Conservation (phyloP, 352 stramenopile genomes). For the Phytophthora pini region DNA sequence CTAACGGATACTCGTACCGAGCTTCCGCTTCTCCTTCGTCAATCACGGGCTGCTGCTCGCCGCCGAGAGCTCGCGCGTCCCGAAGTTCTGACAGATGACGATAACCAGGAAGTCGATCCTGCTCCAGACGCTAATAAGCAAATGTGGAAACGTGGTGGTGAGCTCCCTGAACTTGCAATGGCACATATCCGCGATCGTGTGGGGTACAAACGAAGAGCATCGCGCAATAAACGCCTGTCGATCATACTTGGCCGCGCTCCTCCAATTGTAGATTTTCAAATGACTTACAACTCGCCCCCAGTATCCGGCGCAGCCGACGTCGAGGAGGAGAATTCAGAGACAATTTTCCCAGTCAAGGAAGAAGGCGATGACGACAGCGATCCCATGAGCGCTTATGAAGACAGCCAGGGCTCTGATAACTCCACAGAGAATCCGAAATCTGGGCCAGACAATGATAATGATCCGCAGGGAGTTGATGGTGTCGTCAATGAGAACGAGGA, state of each 20-base stretch:
- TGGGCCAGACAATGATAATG: background rate
- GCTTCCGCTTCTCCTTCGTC: slow-evolving; percentile 23
- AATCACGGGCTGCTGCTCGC: slow-evolving; percentile 14
- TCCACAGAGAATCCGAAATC: slow-evolving; percentile 5
- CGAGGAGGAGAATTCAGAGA: background rate
- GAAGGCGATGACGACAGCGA: slow-evolving; percentile 10
- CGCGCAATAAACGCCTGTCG: slow-evolving; percentile 29
- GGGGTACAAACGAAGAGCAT: slow-evolving; percentile 12
- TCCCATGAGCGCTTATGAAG: slow-evolving; percentile 3
- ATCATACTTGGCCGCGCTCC: slow-evolving; percentile 29
- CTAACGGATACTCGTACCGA: slow-evolving; percentile 12
- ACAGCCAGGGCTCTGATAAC: background rate
- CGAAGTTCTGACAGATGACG: slow-evolving; percentile 6
- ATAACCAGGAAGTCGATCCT: slow-evolving; percentile 1
- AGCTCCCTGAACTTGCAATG: slow-evolving; percentile 29
- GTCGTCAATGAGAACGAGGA: slow-evolving; percentile 6
- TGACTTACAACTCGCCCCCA: background rate
- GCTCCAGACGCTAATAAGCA: slow-evolving; percentile 31
- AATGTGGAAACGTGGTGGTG: slow-evolving; percentile 37
- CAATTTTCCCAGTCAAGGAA: slow-evolving; percentile 20
- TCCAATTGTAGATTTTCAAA: background rate
- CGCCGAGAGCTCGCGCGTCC: slow-evolving; percentile 10
- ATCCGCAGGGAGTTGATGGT: background rate
- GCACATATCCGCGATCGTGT: slow-evolving; percentile 36
- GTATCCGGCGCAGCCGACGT: background rate